Evolutionary conservation across 768 basidiomycete genomes (phyloP), one percentile per base, ranked within the genome.

Genomic region (Boletus sp.): DNA sequence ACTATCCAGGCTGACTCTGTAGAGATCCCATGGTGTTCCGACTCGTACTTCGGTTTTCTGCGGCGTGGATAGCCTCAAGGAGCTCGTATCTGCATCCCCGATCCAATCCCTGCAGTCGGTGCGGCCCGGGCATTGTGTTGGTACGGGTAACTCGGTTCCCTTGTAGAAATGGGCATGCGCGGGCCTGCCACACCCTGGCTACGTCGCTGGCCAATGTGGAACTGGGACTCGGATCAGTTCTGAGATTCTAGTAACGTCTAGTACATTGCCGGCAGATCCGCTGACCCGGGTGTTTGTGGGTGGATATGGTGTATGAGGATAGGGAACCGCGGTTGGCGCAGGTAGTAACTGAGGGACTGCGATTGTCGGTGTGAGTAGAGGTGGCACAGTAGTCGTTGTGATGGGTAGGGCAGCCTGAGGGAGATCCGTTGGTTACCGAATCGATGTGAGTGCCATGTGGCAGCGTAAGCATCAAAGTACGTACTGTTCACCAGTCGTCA

Each of bases 211-310:
- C 14, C 47, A 12, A 63, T 58, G 55, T 64, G 67, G 29, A 56
- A 18, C 30, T 59, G 63, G n/a, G n/a, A n/a, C n/a, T n/a, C n/a
- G 4, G 61, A 54, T 29, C 60, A 64, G 30, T 66, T 65, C 33
- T 64, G 72, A 10, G 62, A 64, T 42, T 86, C 86, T 2, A 86
- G 74, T 91, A 91, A 1, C 89, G 76, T 0, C 90, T 89, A 0
- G 83, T 87, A 65, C 89, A 92, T 64, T 89, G 86, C 7, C 89
- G 76, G 67, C 89, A 91, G 47, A 88, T 89, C 18, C 89, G 76
- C 66, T 90, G 89, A 0, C 90, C 90, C 50, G 75, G 1, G 78
- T 74, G 64, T 89, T 89, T 0, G 66, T 66, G 29, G 73, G 60
- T 20, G 71, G 70, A 30, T 64, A 70, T 3, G 68, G 58, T 0